Percentiles rank a stretch among this genome's conserved stretches.
Evolutionary conservation across 371 early-diverging fungal genomes (phyloP).

Genomic region (Rhizomucor miehei): DNA sequence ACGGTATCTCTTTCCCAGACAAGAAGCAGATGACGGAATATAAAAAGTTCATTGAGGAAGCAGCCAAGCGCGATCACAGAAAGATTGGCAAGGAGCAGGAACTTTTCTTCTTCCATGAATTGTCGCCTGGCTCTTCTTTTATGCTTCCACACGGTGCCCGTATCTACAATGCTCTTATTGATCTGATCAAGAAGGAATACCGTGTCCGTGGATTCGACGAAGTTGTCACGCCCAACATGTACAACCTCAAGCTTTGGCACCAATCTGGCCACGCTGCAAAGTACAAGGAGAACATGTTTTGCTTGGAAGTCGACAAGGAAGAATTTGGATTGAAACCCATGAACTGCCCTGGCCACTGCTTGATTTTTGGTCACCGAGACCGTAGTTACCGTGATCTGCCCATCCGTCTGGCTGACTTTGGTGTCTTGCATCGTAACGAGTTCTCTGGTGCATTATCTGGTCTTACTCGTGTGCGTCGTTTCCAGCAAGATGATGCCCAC

Average conservation of each 20-base stretch:
- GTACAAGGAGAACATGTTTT: conserved; percentile 99
- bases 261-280: conserved; percentile 99
- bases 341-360: conserved; percentile 99
- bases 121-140: conserved; percentile 96
- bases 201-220: conserved; percentile 80
- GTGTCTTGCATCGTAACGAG: conserved; percentile 99
- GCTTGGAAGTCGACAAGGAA: conserved; percentile 86
- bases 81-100: conserved; percentile 95
- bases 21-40: conserved; percentile 94
- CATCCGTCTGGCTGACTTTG: conserved; percentile 98
- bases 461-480: conserved; percentile 97
- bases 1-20: conserved; percentile 99
- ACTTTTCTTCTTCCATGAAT: conserved; percentile 97
- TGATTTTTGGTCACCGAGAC: conserved; percentile 94
- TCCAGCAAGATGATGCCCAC: conserved; percentile 99
- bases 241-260: conserved; percentile 96
- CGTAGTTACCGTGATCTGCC: conserved; percentile 97
- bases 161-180: conserved; percentile 93
- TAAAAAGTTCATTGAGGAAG: conserved; percentile 93
- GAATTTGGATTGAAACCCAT: conserved; percentile 98
- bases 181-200: conserved; percentile 84
- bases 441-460: conserved; percentile 97
- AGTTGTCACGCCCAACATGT: conserved; percentile 98
- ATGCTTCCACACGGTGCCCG: conserved; percentile 97
- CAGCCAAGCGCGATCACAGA: conserved; percentile 98